Conservation (phyloP, 345 rosid genomes). For the Populus nigra region DNA sequence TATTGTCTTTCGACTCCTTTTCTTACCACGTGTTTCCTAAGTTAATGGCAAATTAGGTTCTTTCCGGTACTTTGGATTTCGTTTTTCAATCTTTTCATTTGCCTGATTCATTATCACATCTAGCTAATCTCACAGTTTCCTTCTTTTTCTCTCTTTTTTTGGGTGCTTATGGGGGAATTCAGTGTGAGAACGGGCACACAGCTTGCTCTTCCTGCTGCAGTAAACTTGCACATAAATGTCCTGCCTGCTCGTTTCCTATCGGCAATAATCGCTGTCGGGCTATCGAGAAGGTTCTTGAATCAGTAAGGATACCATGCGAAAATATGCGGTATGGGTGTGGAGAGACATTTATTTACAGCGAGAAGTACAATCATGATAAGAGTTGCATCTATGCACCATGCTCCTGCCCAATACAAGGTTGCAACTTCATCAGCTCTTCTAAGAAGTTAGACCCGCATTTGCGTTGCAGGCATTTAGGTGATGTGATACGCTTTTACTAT, state of each 20-base stretch:
- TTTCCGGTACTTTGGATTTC: too few relatives aligned
- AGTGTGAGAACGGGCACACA: constrained; percentile 28
- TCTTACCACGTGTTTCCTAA: too few relatives aligned
- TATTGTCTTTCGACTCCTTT: too few relatives aligned
- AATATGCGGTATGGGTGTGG: constrained; percentile 41
- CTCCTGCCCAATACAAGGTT: constrained; percentile 42
- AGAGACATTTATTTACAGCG: constrained; percentile 26
- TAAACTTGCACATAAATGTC: constrained; percentile 14
- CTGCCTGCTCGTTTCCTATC: constrained; percentile 23
- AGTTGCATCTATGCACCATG: constrained; percentile 39
- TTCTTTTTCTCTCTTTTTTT: too few relatives aligned
- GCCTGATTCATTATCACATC: too few relatives aligned
- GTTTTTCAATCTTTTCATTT: too few relatives aligned
- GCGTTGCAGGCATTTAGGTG: constrained; percentile 34
- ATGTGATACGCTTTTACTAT: constrained; percentile 15
- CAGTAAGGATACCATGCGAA: constrained; percentile 31
- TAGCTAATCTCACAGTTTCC: too few relatives aligned
- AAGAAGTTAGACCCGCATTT: constrained; percentile 41
- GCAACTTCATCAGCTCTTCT: constrained; percentile 36
- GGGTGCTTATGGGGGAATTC: background rate
- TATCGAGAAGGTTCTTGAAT: constrained; percentile 40
- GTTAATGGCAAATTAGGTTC: too few relatives aligned
- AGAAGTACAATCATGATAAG: constrained; percentile 35
- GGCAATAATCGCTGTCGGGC: constrained; percentile 34
- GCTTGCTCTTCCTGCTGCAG: constrained; percentile 21